A percentile compares a stretch with the other conserved stretches of the same genome.
These are phyloP conservation scores for Cyclotella choctawhatcheeana DNA, from an alignment of 108 stramenopile genomes.

Conservation along the genomic window DNA sequence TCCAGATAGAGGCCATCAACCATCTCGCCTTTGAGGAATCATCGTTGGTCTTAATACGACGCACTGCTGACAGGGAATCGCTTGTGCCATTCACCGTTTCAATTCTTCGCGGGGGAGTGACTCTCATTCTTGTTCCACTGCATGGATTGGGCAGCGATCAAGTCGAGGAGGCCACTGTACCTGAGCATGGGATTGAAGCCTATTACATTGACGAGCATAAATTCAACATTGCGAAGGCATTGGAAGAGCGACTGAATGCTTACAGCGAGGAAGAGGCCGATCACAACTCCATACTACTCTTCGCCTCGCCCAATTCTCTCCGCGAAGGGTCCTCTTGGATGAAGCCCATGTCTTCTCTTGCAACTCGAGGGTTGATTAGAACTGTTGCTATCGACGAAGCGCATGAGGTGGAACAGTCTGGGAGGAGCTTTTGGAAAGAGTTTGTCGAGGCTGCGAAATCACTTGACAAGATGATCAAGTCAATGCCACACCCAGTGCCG, in stretches of 20 bases:
- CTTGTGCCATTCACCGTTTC: constrained; percentile 1
- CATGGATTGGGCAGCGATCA: constrained; percentile 16
- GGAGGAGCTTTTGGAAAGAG: background rate
- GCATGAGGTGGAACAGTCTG: background rate
- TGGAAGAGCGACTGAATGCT: background rate
- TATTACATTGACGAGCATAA: constrained; percentile 19
- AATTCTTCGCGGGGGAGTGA: background rate
- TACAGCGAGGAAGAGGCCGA: background rate
- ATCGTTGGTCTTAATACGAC: background rate
- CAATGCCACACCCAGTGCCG: background rate
- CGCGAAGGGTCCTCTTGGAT: background rate
- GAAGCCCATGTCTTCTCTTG: background rate
- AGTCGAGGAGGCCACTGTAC: no score
- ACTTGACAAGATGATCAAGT: background rate
- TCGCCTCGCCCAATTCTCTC: background rate
- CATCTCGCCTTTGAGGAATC: constrained; percentile 1
- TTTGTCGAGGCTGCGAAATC: background rate
- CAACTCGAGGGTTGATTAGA: background rate
- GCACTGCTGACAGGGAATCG: constrained; percentile 5
- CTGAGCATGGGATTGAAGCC: no score
- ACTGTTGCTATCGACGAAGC: background rate
- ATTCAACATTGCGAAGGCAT: background rate
- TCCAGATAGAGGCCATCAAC: background rate
- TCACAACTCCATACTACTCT: background rate
- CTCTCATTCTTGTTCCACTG: constrained; percentile 7